Evolutionary conservation across 2,329 filamentous ascomycete species (phyloP), one percentile per base, ranked within the genome.

Genomic region (Colletotrichum graminicola): DNA sequence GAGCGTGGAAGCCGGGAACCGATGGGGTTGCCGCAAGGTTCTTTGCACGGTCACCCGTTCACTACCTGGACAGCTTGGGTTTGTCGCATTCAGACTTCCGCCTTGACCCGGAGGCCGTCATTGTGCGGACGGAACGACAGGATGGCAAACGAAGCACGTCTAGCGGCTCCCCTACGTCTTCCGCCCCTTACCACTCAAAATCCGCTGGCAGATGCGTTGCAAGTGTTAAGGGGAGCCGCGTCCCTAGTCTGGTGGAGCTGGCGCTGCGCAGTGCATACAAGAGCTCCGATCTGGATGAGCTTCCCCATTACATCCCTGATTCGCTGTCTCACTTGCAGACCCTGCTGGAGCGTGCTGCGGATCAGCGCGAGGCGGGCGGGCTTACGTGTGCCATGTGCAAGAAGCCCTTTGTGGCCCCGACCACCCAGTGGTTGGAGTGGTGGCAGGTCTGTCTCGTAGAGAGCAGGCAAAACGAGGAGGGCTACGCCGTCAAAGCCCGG

Each of bases 361-460:
- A 75, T 5, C 83, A 85, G 71, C 84, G 83, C 47, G 82, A 86
- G 47, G 79, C 78, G 0, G 89, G 89, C 5, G 86, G 86, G 1
- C 75, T 85, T 36, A 76, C 76, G 2, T 92, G 90, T 75, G 86
- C 87, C 1, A 80, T 83, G 0, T 92, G 90, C 75, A 75, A 78
- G 32, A 83, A 84, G 36, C 76, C 77, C 11, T 84, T 87, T 5
- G 80, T 89, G 8, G 80, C 87, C 29, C 86, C 89, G 3, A 79
- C 84, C 4, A 81, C 86, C 0, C 84, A 89, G 75, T 92, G 90
- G 90, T 79, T 92, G 10, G 90, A 92, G 76, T 92, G 90, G 87
- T 89, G 87, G 77, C 83, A 86, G 68, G 66, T 71, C 8, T 71
- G 69, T 39, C 45, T 69, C 26, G 47, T 83, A 32, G 71, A 74